Evolutionary conservation across 2,329 filamentous ascomycete species (phyloP).

Genomic region (Tolypocladium paradoxum): DNA sequence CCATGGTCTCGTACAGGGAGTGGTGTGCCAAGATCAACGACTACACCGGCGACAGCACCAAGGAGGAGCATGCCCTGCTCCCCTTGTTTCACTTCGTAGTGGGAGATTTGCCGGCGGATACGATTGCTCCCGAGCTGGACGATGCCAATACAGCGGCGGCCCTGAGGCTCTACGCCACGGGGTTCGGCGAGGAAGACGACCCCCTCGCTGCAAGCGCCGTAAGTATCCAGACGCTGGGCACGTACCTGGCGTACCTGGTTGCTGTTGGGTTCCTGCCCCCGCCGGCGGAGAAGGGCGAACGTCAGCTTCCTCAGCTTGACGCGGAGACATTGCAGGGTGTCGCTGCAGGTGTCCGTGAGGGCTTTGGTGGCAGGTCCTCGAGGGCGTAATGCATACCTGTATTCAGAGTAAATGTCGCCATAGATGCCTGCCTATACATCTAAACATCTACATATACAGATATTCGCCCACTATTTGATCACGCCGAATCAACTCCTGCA

Average conservation of each 20-base stretch:
- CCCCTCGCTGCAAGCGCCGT: slow-evolving; percentile 34
- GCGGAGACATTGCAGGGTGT: too few relatives aligned
- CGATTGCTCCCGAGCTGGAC: slow-evolving; percentile 58
- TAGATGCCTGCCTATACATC: too few relatives aligned
- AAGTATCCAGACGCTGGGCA: slow-evolving; percentile 13
- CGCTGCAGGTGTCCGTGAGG: too few relatives aligned
- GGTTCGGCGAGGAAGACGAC: slow-evolving; percentile 55
- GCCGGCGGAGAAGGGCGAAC: slow-evolving; percentile 16
- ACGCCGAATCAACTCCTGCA: too few relatives aligned
- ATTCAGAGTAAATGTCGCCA: too few relatives aligned
- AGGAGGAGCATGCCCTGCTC: slow-evolving; percentile 26
- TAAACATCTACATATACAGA: too few relatives aligned
- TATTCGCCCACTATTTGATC: too few relatives aligned
- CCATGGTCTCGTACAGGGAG: slow-evolving; percentile 58
- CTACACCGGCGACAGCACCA: slow-evolving; percentile 13
- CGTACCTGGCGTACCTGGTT: slow-evolving; percentile 16
- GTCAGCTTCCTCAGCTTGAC: too few relatives aligned
- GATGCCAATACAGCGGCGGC: slow-evolving; percentile 51
- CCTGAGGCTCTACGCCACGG: too few relatives aligned
- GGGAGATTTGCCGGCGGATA: slow-evolving; percentile 55
- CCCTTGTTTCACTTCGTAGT: slow-evolving; percentile 65
- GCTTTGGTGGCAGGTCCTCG: too few relatives aligned
- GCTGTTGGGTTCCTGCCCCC: slow-evolving; percentile 17
- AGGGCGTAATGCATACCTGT: too few relatives aligned
- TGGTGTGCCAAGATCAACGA: slow-evolving; percentile 18